Base-by-base conservation (phyloP, 768 basidiomycete species). In the Tylopilus sp. region DNA sequence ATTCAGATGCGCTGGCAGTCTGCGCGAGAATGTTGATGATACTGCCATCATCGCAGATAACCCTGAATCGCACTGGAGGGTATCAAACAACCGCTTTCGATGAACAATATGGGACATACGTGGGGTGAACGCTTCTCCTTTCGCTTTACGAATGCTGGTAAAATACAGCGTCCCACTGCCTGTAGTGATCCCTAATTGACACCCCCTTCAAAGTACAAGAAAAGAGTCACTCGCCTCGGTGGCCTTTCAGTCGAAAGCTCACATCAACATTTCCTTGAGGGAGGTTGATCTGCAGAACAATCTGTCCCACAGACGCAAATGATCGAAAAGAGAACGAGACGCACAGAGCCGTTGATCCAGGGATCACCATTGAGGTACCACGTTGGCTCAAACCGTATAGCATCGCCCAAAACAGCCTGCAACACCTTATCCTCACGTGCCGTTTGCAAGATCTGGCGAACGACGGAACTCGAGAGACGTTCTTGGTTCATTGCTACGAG, bases 141-240 rank as follows among this genome's bases (percentile, higher is more conserved):
- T 91, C 16, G 78, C 81, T 71, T 82, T 85, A 38, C 89, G 78
- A 51, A 92, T 85, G 65, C 87, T 90, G 3, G 89, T 91, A 66
- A 91, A 92, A 63, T 92, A 91, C 3, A 91, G 67, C 17, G 87
- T 92, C 7, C 89, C 89, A 19, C 82, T 76, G 21, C 80, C 88
- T 89, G 52, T 7, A 24, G 26, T 40, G 22, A 10, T 29, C 21
- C 48, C 41, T 33, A 21, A 11, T 28, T 45, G 48, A 28, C 5
- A 25, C 25, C 22, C 31, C 8, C 17, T 17, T 19, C 19, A 25
- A 11, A 13, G 19, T 19, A 25, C 31, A 26, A 43, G n/a, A 16
- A 42, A 34, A 34, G 34, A 1, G 7, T 38, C 7, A 64, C 74
- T 41, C 22, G 83, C 89, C 81, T 73, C 77, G 82, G 38, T 86